Base-by-base conservation (phyloP, 441 rosid genomes). In the Euphorbia celastroides region DNA sequence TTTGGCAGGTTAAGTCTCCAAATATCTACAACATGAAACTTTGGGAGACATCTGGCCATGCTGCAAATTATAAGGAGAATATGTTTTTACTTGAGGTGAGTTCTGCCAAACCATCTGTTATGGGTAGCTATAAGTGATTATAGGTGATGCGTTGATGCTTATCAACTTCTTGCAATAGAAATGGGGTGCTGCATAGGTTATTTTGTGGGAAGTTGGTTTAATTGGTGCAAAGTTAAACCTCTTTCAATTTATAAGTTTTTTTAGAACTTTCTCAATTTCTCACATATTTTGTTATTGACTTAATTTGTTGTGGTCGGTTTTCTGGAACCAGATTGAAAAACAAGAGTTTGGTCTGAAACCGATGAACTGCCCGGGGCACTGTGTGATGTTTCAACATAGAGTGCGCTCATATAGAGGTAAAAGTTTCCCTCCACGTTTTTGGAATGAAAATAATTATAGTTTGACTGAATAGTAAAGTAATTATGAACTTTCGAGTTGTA, bases 1-100 rank as follows among this genome's bases (percentile, higher is more conserved):
- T 65, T 70, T 79, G 74, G 75, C 91, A 95, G 99, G 98, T 95
- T 59, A 84, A 83, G 61, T 74, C 97, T 50, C 99, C 96, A 60
- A 92, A 92, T 80, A 90, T 95, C 79, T 95, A 80, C 75, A 90
- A 95, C 77, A 95, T 92, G 94, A 85, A 79, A 78, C 92, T 95
- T 64, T 95, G 99, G 99, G 95, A 92, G 74, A 95, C 89, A 70
- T 95, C 98, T 62, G 97, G 99, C 71, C 99, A 95, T 81, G 98
- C 96, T 71, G 96, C 85, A 63, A 92, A 95, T 74, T 95, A 92
- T 82, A 95, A 85, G 80, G 97, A 92, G 70, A 92, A 95, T 72
- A 95, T 95, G 98, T 92, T 95, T 81, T 78, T 90, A 19, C 84
- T 92, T 77, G 93, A 92, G 85, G 98, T 87, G 72, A 84, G 86